A percentile compares a stretch with the other conserved stretches of the same genome.
phyloP scores from a whole-genome alignment of 75 land plant species.

The Chamaecyparis obtusa region DNA sequence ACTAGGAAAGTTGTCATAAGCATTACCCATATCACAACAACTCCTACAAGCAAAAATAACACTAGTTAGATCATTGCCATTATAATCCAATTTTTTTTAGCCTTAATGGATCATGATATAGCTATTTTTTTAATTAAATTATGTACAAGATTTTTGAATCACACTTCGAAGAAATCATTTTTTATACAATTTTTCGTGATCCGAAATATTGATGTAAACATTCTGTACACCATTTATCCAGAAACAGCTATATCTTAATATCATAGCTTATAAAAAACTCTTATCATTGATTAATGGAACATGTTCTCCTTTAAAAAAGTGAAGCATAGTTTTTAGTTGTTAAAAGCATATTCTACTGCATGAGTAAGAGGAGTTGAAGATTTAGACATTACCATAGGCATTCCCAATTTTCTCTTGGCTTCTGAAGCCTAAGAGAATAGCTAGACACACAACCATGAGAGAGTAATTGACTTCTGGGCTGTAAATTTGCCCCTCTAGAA shows the following conservation, averaged over 20 bases:
- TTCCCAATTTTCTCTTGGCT: conserved; percentile 35
- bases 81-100: not conserved
- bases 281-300: too few species aligned
- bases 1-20: conserved; percentile 55
- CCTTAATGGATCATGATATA: not conserved
- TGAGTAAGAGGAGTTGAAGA: not conserved
- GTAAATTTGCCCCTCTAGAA: conserved; percentile 52
- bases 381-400: conserved; percentile 39
- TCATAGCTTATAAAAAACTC: too few species aligned
- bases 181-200: too few species aligned
- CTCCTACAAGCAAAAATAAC: conserved; percentile 43
- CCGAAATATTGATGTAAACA: too few species aligned
- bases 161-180: too few species aligned
- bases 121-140: too few species aligned
- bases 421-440: conserved; percentile 35
- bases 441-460: conserved; percentile 44
- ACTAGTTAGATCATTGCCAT: conserved; percentile 3
- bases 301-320: too few species aligned
- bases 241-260: too few species aligned
- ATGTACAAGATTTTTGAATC: too few species aligned
- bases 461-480: conserved; percentile 59
- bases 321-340: not conserved
- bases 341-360: not conserved
- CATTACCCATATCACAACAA: conserved; percentile 62
- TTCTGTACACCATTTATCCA: too few species aligned